phyloP scores from a whole-genome alignment of 106 monocot species.

The Allium cepa region DNA sequence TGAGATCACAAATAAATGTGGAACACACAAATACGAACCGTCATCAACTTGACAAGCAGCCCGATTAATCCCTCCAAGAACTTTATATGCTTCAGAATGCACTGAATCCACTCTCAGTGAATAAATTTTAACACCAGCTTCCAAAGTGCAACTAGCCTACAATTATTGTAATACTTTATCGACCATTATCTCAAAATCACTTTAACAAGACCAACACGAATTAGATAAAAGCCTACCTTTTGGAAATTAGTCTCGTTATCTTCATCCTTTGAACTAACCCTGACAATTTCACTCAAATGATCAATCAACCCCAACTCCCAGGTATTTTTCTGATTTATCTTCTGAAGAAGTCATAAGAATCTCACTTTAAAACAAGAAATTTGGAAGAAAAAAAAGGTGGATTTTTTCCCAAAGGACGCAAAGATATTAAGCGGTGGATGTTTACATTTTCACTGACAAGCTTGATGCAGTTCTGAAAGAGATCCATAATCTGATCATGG shows the following conservation, averaged over 20 bases:
- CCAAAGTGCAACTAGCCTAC: slow-evolving; percentile 95
- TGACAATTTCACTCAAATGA: slow-evolving; percentile 82
- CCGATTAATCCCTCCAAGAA: slow-evolving; percentile 92
- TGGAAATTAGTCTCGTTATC: slow-evolving; percentile 87
- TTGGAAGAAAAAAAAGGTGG: neutral
- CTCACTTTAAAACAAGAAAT: neutral
- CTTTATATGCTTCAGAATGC: slow-evolving; percentile 94
- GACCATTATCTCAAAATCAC: no score
- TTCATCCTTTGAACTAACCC: slow-evolving; percentile 48
- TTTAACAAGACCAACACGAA: no score
- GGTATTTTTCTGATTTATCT: slow-evolving; percentile 98
- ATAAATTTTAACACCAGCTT: slow-evolving; percentile 98
- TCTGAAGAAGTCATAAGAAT: slow-evolving; percentile 30
- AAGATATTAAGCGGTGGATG: no score
- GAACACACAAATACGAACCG: slow-evolving; percentile 22
- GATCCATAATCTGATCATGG: slow-evolving; percentile 74
- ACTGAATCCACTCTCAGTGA: slow-evolving; percentile 90
- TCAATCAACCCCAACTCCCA: slow-evolving; percentile 92
- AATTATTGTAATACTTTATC: neutral
- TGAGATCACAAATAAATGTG: neutral
- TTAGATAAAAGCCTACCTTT: slow-evolving; percentile 35
- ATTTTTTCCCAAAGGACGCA: neutral
- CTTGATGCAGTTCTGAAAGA: slow-evolving; percentile 96
- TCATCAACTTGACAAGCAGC: slow-evolving; percentile 60
- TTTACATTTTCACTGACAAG: slow-evolving; percentile 85